Evolutionary conservation across 345 rosid genomes (phyloP), one percentile per base, ranked within the genome.

Genomic region (Toxicodendron radicans): DNA sequence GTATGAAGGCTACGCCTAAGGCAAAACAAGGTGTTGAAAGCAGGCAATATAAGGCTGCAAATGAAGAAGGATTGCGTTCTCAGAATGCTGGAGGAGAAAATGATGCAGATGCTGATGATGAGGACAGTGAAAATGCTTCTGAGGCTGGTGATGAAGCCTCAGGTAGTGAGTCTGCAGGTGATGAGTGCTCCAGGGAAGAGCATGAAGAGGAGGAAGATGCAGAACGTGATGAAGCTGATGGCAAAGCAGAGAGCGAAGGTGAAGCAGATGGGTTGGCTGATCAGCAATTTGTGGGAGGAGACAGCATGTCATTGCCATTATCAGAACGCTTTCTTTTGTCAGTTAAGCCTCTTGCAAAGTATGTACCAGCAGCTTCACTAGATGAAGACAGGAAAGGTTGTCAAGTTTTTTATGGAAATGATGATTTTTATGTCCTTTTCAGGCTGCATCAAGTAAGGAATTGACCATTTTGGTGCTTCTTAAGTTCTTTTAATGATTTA

Each of bases 231-330:
- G 93, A 92, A 76, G 81, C 82, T 76, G 95, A 92, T 82, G 92
- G 86, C 62, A 95, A 90, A 85, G 95, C 87, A 75, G 99, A 93
- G 83, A 93, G 95, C 81, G 98, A 95, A 85, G 97, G 91, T 68
- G 98, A 95, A 83, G 95, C 92, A 20, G 95, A 92, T 69, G 98
- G 88, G 61, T 73, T 72, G 68, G 77, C 87, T 64, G 92, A 91
- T 76, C 83, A 83, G 0, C 90, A 85, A 46, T 74, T 81, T 79
- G 79, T 76, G 58, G 92, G 84, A 70, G 94, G 82, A 68, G 94
- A 89, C 76, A 78, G 77, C 71, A 78, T 58, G 63, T 64, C 75
- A 48, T 72, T 83, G 79, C 89, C 92, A 59, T 63, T 78, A 63
- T 79, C 97, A 10, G 97, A 91, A 78, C 85, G 87, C 58, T 85